These are phyloP conservation scores for Sclerotinia borealis DNA, from an alignment of 2,329 filamentous ascomycete species.

Conservation along the genomic window DNA sequence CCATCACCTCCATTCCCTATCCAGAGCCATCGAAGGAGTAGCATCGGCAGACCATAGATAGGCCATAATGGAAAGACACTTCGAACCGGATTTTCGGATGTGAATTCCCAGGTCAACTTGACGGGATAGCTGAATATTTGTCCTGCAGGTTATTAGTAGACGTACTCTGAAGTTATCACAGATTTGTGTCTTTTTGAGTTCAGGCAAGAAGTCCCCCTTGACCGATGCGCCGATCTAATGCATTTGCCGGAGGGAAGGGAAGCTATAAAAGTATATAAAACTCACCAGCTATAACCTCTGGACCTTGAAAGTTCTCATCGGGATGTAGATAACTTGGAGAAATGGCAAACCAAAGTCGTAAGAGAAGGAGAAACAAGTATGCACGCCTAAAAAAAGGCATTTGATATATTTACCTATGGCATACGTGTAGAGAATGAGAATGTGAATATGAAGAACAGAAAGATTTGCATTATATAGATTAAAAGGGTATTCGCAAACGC, in stretches of 20 bases:
- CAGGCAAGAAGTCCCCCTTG: not conserved
- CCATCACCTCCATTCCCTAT: constrained; percentile 72
- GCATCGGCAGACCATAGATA: constrained; percentile 89
- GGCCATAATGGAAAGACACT: constrained; percentile 97
- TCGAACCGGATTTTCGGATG: constrained; percentile 77
- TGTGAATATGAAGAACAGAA: not conserved
- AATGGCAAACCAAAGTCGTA: constrained; percentile 89
- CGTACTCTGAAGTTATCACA: not conserved
- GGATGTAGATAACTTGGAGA: constrained; percentile 96
- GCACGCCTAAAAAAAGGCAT: constrained; percentile 49
- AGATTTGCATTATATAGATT: not conserved
- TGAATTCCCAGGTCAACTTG: constrained; percentile 93
- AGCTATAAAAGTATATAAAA: constrained; percentile 17
- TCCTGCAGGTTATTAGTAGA: constrained; percentile 46
- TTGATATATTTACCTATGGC: constrained; percentile 41
- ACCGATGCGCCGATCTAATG: not conserved
- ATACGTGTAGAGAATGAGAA: constrained; percentile 11
- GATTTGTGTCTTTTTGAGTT: not conserved
- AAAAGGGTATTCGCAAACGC: constrained; percentile 22
- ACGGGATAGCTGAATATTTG: constrained; percentile 90
- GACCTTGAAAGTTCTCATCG: constrained; percentile 98
- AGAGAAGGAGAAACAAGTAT: constrained; percentile 76
- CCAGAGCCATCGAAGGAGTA: constrained; percentile 87
- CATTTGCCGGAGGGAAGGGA: not conserved
- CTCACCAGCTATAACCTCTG: constrained; percentile 92